phyloP scores from a whole-genome alignment of 108 stramenopile genomes.

The Fragilaria radians region DNA sequence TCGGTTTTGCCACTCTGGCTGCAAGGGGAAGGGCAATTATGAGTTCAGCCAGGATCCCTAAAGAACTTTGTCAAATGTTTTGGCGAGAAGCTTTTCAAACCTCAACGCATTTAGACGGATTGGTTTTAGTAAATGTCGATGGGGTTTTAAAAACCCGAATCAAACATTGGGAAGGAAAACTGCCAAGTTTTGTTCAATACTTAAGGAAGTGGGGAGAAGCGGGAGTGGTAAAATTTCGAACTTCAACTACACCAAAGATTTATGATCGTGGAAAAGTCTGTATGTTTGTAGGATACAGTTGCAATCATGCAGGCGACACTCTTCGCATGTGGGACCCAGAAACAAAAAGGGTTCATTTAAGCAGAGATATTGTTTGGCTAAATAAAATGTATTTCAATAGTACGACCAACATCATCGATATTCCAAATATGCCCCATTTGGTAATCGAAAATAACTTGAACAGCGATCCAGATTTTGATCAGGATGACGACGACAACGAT shows the following conservation, averaged over 20 bases:
- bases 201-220: too few relatives aligned
- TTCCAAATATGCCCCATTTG: neutral
- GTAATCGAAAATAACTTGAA: neutral
- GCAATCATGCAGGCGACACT: conserved; percentile 12
- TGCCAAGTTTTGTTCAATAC: conserved; percentile 7
- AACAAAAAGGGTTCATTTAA: too few relatives aligned
- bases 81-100: conserved; percentile 5
- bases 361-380: conserved; percentile 31
- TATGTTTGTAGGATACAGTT: too few relatives aligned
- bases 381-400: conserved; percentile 16
- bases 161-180: conserved; percentile 10
- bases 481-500: conserved; percentile 3
- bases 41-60: neutral
- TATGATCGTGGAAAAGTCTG: conserved; percentile 8
- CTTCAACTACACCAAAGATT: conserved; percentile 7
- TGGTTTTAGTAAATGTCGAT: conserved; percentile 9
- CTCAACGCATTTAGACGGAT: conserved; percentile 12
- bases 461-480: conserved; percentile 6
- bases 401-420: neutral
- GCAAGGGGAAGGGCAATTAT: conserved; percentile 5
- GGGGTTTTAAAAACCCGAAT: conserved; percentile 3
- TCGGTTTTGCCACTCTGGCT: conserved; percentile 14
- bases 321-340: conserved; percentile 9
- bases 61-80: too few relatives aligned
- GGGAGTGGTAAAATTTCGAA: too few relatives aligned